These are phyloP conservation scores for Suillus bovinus DNA, from an alignment of 768 basidiomycete genomes.

Conservation along the genomic window DNA sequence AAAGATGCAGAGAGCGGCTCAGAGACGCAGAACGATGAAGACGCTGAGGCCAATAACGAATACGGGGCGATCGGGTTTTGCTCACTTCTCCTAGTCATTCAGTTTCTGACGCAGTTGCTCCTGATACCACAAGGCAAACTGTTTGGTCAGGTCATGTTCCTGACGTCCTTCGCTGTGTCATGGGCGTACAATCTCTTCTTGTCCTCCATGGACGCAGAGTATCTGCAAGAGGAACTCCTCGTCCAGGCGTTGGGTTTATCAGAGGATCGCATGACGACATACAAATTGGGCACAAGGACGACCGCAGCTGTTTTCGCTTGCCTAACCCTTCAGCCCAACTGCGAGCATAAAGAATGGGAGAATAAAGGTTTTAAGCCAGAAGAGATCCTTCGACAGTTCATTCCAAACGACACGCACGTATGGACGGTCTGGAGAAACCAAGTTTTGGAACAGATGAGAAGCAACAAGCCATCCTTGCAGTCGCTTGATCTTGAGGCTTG, in stretches of 20 bases:
- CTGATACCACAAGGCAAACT: constrained; percentile 23
- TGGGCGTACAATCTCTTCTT: constrained; percentile 26
- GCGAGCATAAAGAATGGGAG: neutral
- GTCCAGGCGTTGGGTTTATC: constrained; percentile 18
- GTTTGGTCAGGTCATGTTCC: constrained; percentile 27
- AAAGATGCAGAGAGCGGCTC: constrained; percentile 11
- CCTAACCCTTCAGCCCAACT: constrained; percentile 6
- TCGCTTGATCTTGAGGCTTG: neutral
- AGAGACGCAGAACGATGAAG: neutral
- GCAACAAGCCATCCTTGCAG: neutral
- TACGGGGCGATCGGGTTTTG: constrained; percentile 17
- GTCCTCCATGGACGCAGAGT: constrained; percentile 29
- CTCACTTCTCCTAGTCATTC: constrained; percentile 18
- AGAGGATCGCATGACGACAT: constrained; percentile 10
- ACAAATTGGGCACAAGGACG: constrained; percentile 11
- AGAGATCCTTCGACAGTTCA: constrained; percentile 8
- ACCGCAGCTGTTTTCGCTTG: constrained; percentile 11
- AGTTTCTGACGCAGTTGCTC: constrained; percentile 25
- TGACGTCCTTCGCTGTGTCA: constrained; percentile 21
- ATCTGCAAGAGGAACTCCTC: constrained; percentile 6
- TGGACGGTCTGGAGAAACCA: constrained; percentile 9
- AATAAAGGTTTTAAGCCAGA: neutral
- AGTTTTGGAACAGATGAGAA: constrained; percentile 7
- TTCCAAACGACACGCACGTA: constrained; percentile 12
- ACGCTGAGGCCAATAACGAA: constrained; percentile 9